phyloP scores from a whole-genome alignment of 2,329 filamentous ascomycete genomes.

The Furcasterigmium sp. region DNA sequence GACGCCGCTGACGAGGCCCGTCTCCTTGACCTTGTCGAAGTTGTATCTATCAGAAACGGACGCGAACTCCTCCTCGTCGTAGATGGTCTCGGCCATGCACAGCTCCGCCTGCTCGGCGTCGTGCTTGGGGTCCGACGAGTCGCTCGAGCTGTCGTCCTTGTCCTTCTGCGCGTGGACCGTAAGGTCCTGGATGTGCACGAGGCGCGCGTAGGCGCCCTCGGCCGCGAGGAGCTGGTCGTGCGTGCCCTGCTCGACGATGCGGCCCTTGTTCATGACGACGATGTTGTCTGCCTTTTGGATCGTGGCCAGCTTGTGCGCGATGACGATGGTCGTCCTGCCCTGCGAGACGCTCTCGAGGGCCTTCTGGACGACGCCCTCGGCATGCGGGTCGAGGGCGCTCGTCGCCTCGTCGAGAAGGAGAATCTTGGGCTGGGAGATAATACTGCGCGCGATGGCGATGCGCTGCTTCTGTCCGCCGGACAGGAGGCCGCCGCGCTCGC shows the following conservation, averaged over 20 bases:
- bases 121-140: not conserved
- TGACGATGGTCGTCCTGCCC: constrained; percentile 57
- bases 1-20: constrained; percentile 23
- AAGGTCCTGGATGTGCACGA: constrained; percentile 17
- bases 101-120: not conserved
- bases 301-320: constrained; percentile 51
- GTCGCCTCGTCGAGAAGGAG: constrained; percentile 64
- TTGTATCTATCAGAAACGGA: constrained; percentile 27
- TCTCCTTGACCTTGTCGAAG: constrained; percentile 24
- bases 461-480: constrained; percentile 61
- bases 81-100: constrained; percentile 1
- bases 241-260: constrained; percentile 22
- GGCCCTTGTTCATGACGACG: constrained; percentile 22
- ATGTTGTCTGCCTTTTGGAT: constrained; percentile 25
- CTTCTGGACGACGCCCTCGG: constrained; percentile 43
- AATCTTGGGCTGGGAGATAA: constrained; percentile 55
- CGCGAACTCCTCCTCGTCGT: constrained; percentile 24
- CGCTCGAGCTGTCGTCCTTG: constrained; percentile 11
- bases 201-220: constrained; percentile 11
- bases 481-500: constrained; percentile 14
- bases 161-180: not conserved
- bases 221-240: constrained; percentile 12
- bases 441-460: constrained; percentile 59
- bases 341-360: constrained; percentile 47
- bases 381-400: constrained; percentile 41